phyloP scores from a whole-genome alignment of 2,329 filamentous ascomycete species.

The Cercospora sp. region DNA sequence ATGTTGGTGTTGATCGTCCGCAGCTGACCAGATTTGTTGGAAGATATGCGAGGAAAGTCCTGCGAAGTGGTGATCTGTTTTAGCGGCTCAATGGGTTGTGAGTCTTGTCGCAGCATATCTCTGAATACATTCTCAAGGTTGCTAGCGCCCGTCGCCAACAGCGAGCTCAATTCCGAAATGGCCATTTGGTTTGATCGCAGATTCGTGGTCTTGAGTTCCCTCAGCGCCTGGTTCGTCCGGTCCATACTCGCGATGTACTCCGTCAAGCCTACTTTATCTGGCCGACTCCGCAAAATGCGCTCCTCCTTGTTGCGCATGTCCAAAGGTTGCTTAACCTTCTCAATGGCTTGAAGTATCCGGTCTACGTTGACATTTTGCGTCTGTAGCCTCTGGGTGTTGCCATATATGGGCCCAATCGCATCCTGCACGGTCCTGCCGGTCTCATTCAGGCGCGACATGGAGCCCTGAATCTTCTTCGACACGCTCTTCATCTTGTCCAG shows the following conservation, averaged over 20 bases:
- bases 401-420: slow-evolving; percentile 87
- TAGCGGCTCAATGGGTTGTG: slow-evolving; percentile 79
- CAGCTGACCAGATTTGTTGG: slow-evolving; percentile 73
- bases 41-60: slow-evolving; percentile 73
- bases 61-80: slow-evolving; percentile 85
- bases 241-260: slow-evolving; percentile 89
- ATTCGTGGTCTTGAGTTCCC: slow-evolving; percentile 85
- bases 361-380: slow-evolving; percentile 89
- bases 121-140: slow-evolving; percentile 85
- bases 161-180: slow-evolving; percentile 72
- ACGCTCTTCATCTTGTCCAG: slow-evolving; percentile 91
- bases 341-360: slow-evolving; percentile 79
- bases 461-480: slow-evolving; percentile 93
- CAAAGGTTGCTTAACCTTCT: slow-evolving; percentile 82
- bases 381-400: slow-evolving; percentile 87
- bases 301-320: slow-evolving; percentile 92
- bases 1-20: slow-evolving; percentile 69
- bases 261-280: slow-evolving; percentile 75
- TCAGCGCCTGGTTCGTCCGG: slow-evolving; percentile 79
- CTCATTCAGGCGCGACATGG: slow-evolving; percentile 76
- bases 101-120: slow-evolving; percentile 74
- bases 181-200: slow-evolving; percentile 88
- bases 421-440: slow-evolving; percentile 90
- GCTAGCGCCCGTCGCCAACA: slow-evolving; percentile 76
- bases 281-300: slow-evolving; percentile 76